A percentile compares a stretch with the other conserved stretches of the same genome.
phyloP scores from a whole-genome alignment of 169 alveolate genomes.

The Plasmodium reichenowi region DNA sequence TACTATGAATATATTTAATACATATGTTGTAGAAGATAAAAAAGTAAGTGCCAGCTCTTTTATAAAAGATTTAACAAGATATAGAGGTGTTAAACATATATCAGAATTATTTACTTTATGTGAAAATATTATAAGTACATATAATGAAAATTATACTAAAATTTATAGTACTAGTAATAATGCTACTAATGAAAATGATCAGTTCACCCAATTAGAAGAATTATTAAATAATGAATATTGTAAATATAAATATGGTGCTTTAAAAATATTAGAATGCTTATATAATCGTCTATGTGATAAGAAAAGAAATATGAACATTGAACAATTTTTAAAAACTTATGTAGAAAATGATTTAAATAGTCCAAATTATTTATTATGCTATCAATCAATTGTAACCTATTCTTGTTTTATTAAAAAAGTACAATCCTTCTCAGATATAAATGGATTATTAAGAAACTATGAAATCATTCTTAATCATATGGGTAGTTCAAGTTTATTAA shows the following conservation, averaged over 20 bases:
- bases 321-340: conserved; percentile 55
- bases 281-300: conserved; percentile 58
- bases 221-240: conserved; percentile 38
- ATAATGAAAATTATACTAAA: conserved; percentile 38
- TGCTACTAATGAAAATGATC: not conserved
- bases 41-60: conserved; percentile 47
- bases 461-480: conserved; percentile 59
- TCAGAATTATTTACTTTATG: conserved; percentile 47
- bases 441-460: conserved; percentile 31
- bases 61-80: conserved; percentile 60
- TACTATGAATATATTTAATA: conserved; percentile 65
- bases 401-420: conserved; percentile 53
- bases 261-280: conserved; percentile 53
- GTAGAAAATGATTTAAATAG: conserved; percentile 67
- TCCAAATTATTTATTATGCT: conserved; percentile 47
- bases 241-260: conserved; percentile 62
- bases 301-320: conserved; percentile 70
- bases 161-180: conserved; percentile 4
- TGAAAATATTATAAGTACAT: conserved; percentile 41
- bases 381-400: conserved; percentile 72
- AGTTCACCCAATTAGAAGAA: conserved; percentile 3
- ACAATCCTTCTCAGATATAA: conserved; percentile 34
- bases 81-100: conserved; percentile 59
- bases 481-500: conserved; percentile 33
- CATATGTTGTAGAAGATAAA: conserved; percentile 55